A percentile compares a stretch with the other conserved stretches of the same genome.
phyloP scores from a whole-genome alignment of 495 filamentous ascomycete genomes.

The Penicillium macrosclerotiorum region DNA sequence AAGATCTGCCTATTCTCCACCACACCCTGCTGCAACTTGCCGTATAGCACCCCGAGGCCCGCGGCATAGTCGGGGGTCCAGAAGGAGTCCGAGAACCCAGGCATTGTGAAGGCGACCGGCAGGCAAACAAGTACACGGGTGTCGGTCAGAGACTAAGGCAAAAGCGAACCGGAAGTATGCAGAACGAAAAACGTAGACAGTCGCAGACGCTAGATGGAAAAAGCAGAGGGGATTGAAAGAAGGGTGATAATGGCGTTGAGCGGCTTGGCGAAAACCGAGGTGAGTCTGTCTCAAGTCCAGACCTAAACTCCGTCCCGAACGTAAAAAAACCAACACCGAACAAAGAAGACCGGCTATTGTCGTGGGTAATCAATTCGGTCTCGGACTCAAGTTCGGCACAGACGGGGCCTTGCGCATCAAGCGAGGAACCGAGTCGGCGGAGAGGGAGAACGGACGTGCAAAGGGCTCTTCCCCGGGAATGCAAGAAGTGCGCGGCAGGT shows the following conservation, averaged over 20 bases:
- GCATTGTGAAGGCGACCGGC: constrained; percentile 52
- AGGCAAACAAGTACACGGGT: constrained; percentile 4
- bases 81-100: constrained; percentile 89
- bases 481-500: constrained; percentile 21
- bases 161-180: neutral
- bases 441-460: constrained; percentile 4
- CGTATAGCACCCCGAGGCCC: constrained; percentile 92
- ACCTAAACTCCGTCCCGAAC: constrained; percentile 3
- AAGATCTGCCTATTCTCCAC: constrained; percentile 93
- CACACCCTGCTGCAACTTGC: constrained; percentile 93
- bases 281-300: constrained; percentile 6
- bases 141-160: neutral
- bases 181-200: neutral
- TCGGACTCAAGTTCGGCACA: neutral
- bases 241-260: constrained; percentile 2
- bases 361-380: neutral
- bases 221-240: constrained; percentile 1
- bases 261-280: neutral
- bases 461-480: constrained; percentile 8
- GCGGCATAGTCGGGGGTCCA: constrained; percentile 94
- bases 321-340: constrained; percentile 3
- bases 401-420: constrained; percentile 6
- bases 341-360: constrained; percentile 2
- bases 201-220: neutral
- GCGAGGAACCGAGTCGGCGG: constrained; percentile 5